Percentiles rank a stretch among this genome's conserved stretches.
phyloP scores from a whole-genome alignment of 768 basidiomycete species.

The Leccinum fibrillosum region DNA sequence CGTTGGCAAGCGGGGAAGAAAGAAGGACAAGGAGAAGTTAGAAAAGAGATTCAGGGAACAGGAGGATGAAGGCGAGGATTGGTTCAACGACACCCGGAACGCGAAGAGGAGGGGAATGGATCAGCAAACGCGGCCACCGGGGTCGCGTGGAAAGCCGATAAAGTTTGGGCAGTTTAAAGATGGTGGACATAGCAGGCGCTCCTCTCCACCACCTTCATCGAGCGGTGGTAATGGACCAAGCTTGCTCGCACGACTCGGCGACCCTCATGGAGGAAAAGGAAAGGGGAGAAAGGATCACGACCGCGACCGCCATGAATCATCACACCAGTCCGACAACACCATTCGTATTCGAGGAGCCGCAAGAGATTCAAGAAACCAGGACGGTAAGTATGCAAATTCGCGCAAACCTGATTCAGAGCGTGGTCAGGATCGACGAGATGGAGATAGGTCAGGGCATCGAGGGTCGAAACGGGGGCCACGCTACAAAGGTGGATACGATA shows the following conservation, averaged over 20 bases:
- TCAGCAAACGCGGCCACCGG: slow-evolving; percentile 8
- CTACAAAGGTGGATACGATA: slow-evolving; percentile 45
- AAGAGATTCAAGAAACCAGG: slow-evolving; percentile 11
- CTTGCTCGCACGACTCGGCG: slow-evolving; percentile 36
- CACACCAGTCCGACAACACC: slow-evolving; percentile 3
- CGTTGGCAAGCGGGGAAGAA: slow-evolving; percentile 64
- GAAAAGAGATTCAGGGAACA: slow-evolving; percentile 47
- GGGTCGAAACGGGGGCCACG: slow-evolving; percentile 37
- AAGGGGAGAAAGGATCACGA: slow-evolving; percentile 3
- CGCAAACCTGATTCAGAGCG: slow-evolving; percentile 12
- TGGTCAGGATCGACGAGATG: slow-evolving; percentile 20
- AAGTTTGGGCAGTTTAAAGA: slow-evolving; percentile 37
- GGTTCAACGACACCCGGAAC: slow-evolving; percentile 51
- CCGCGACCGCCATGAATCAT: slow-evolving; percentile 5
- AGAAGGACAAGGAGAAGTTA: slow-evolving; percentile 56
- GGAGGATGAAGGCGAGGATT: slow-evolving; percentile 62
- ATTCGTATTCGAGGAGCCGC: slow-evolving; percentile 34
- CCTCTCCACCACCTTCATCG: slow-evolving; percentile 13
- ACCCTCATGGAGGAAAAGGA: slow-evolving; percentile 4
- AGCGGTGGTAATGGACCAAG: slow-evolving; percentile 22
- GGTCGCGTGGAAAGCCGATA: slow-evolving; percentile 31
- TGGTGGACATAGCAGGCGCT: slow-evolving; percentile 24
- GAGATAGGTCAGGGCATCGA: slow-evolving; percentile 21
- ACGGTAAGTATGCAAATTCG: slow-evolving; percentile 8
- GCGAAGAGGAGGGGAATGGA: slow-evolving; percentile 26